phyloP scores from a whole-genome alignment of 2,329 filamentous ascomycete species.

The Hypoxylon sp. region DNA sequence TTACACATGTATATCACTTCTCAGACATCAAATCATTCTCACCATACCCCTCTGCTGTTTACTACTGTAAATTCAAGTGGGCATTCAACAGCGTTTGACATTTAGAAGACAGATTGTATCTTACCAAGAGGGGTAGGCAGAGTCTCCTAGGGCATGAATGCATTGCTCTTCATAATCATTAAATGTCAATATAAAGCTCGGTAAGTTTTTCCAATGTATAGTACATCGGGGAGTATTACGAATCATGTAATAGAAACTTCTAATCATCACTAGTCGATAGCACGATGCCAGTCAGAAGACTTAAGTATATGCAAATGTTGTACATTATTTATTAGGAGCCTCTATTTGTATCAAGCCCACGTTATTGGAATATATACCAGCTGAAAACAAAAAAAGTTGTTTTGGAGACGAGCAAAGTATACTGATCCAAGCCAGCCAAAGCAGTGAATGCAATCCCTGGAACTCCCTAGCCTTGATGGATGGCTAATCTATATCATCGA shows the following conservation, averaged over 20 bases:
- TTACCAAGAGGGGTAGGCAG: background rate
- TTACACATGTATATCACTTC: background rate
- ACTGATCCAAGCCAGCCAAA: constrained; percentile 2
- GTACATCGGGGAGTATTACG: background rate
- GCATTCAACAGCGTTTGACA: too few relatives aligned
- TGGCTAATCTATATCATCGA: background rate
- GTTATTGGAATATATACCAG: background rate
- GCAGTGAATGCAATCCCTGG: constrained; percentile 10
- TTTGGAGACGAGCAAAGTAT: background rate
- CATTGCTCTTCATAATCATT: background rate
- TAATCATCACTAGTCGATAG: background rate
- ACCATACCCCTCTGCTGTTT: background rate
- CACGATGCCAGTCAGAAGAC: background rate
- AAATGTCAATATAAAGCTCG: background rate
- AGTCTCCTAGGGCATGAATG: background rate
- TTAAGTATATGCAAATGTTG: constrained; percentile 11
- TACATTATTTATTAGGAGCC: background rate
- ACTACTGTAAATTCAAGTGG: background rate
- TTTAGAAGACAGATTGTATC: background rate
- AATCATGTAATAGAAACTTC: too few relatives aligned
- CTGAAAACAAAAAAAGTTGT: background rate
- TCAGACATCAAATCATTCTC: background rate
- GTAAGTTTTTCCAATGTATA: background rate
- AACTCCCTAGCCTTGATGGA: constrained; percentile 17
- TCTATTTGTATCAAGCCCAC: background rate